Base-by-base conservation (phyloP, 352 stramenopile species). In the Globisporangium perplexum region DNA sequence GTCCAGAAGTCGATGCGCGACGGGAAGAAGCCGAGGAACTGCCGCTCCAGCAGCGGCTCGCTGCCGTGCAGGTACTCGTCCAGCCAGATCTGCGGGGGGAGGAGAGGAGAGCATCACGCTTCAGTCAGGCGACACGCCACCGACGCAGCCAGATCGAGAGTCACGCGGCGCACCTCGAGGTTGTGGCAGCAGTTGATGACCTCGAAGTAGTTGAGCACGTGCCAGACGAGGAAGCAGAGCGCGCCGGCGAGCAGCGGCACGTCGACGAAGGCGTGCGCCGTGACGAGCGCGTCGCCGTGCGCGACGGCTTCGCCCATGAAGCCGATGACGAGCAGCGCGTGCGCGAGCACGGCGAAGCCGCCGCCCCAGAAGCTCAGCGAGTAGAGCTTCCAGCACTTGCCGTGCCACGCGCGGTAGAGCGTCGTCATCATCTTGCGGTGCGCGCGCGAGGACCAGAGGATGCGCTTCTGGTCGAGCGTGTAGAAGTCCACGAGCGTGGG, bases 361-460 rank as follows among this genome's bases (percentile, higher is more conserved):
- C 76, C 72, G 17, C 64, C 66, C 77, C 78, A 91, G 60, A 89
- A 87, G 65, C 80, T 91, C 31, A 90, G 65, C 57, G 83, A 93
- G 57, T 74, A 71, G 28, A 75, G 30, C 61, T 86, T 85, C 83
- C 83, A 93, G 41, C 57, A 55, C 50, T 79, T 73, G 47, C 66
- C 74, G 57, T 89, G 72, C 75, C 79, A 90, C 24, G 83, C 77
- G 50, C 76, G 69, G 52, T 90, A 78, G 7, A 93, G 77, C 62
- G 83, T 93, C n/a, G 75, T 88, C 77, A 93, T 90, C 72, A 90
- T 91, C 65, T 93, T 93, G 69, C 83, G 83, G 65, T 93, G 83
- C 43, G 80, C 77, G 26, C 83, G 83, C 45, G 83, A 93, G 44
- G 78, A 90, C 83, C 83, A 93, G 58, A 93, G 77, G 54, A 93